A percentile compares a stretch with the other conserved stretches of the same genome.
Conservation (phyloP, 2,329 filamentous ascomycete genomes). For the Alternaria triticina region DNA sequence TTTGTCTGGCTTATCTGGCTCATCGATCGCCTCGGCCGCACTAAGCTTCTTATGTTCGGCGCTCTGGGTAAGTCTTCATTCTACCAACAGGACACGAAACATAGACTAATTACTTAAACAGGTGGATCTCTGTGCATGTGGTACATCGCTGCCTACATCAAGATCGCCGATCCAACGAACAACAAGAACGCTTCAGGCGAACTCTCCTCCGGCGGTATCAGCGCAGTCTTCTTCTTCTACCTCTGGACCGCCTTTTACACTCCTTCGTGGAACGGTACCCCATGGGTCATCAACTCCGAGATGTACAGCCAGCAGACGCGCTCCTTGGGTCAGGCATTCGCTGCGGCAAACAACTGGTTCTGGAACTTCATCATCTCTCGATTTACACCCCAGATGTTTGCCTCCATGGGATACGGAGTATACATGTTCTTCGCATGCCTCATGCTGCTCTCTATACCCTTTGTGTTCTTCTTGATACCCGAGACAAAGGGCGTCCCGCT, state of each 20-base stretch:
- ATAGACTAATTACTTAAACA: not conserved
- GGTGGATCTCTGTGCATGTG: conserved; percentile 68
- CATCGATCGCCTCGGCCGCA: conserved; percentile 69
- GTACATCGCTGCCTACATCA: conserved; percentile 68
- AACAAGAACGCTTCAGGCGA: conserved; percentile 35
- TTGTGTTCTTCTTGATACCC: conserved; percentile 48
- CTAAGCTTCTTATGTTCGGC: conserved; percentile 70
- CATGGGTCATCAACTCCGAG: conserved; percentile 76
- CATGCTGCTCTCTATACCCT: conserved; percentile 52
- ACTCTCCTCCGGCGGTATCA: conserved; percentile 60
- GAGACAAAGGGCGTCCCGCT: conserved; percentile 56
- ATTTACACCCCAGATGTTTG: conserved; percentile 72
- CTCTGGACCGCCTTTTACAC: conserved; percentile 77
- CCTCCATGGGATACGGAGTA: conserved; percentile 53
- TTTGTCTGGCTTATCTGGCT: conserved; percentile 73
- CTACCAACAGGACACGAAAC: not conserved
- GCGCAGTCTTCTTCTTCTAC: conserved; percentile 74
- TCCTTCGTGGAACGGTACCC: conserved; percentile 73
- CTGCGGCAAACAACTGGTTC: conserved; percentile 70
- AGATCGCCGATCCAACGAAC: conserved; percentile 53
- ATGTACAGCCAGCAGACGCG: conserved; percentile 76
- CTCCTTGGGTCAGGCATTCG: conserved; percentile 61
- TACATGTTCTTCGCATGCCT: conserved; percentile 59
- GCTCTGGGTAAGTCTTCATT: conserved; percentile 49
- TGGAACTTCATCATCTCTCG: conserved; percentile 73